Conservation (phyloP, 805 yeast species). For the Candida verbasci region DNA sequence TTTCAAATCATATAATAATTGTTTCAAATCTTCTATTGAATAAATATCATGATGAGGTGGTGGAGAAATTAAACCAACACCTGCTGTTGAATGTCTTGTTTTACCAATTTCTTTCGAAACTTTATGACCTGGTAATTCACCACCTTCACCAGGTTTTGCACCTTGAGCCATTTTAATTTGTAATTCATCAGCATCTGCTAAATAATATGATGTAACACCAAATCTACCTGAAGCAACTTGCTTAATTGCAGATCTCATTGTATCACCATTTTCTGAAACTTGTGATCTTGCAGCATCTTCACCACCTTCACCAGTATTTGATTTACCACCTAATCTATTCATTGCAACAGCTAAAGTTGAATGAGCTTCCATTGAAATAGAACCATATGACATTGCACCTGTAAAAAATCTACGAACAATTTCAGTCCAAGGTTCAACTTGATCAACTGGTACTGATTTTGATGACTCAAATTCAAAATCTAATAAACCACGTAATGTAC, state of each 20-base stretch:
- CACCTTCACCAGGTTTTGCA: conserved; percentile 99
- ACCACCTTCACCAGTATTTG: conserved; percentile 99
- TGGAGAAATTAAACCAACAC: conserved; percentile 95
- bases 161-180: conserved; percentile 99
- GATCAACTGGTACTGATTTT: conserved; percentile 84
- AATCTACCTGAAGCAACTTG: conserved; percentile 98
- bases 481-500: conserved; percentile 90
- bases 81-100: conserved; percentile 94
- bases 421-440: conserved; percentile 99
- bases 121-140: conserved; percentile 94
- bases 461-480: conserved; percentile 80
- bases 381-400: conserved; percentile 99
- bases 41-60: conserved; percentile 99
- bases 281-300: conserved; percentile 90
- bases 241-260: conserved; percentile 98
- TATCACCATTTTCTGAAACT: conserved; percentile 82
- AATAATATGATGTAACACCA: conserved; percentile 93
- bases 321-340: conserved; percentile 97
- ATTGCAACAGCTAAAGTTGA: conserved; percentile 97
- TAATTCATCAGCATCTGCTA: conserved; percentile 94
- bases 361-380: conserved; percentile 97
- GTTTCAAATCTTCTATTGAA: conserved; percentile 96
- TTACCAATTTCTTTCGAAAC: conserved; percentile 85
- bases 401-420: conserved; percentile 95
- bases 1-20: conserved; percentile 91